phyloP scores from a whole-genome alignment of 1,284 basidiomycete genomes.

The Ceratobasidium sp. region DNA sequence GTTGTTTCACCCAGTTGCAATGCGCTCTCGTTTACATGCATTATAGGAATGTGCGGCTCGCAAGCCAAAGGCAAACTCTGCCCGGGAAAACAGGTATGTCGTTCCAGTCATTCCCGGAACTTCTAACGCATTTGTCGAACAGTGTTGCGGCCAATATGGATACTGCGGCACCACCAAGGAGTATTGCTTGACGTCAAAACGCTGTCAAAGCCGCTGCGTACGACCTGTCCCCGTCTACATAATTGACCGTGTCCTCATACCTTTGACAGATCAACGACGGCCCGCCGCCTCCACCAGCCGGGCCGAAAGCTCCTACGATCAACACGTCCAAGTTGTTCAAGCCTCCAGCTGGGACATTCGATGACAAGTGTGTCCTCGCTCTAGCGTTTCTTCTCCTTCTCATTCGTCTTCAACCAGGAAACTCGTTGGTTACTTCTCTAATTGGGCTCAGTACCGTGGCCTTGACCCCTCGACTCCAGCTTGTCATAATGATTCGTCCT shows the following conservation, averaged over 20 bases:
- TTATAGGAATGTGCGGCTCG: background rate
- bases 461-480: conserved; percentile 1
- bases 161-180: conserved; percentile 25
- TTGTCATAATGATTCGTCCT: conserved; percentile 12
- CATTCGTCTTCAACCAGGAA: too few species aligned
- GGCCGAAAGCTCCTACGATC: background rate
- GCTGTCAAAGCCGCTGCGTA: conserved; percentile 33
- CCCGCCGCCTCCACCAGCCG: conserved; percentile 14
- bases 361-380: background rate
- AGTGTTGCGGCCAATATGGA: conserved; percentile 20
- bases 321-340: conserved; percentile 6
- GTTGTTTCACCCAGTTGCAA: background rate
- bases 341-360: conserved; percentile 5
- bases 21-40: background rate
- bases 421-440: conserved; percentile 8
- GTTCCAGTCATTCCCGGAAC: too few species aligned
- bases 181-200: conserved; percentile 20
- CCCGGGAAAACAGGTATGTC: background rate
- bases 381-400: too few species aligned
- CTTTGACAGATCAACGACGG: conserved; percentile 14
- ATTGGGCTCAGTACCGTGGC: conserved; percentile 26
- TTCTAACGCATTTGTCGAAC: background rate
- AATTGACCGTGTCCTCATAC: background rate
- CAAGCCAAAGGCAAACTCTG: conserved; percentile 29
- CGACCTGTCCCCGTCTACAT: background rate